phyloP scores from a whole-genome alignment of 2,329 filamentous ascomycete genomes.

The Clonostachys chloroleuca region DNA sequence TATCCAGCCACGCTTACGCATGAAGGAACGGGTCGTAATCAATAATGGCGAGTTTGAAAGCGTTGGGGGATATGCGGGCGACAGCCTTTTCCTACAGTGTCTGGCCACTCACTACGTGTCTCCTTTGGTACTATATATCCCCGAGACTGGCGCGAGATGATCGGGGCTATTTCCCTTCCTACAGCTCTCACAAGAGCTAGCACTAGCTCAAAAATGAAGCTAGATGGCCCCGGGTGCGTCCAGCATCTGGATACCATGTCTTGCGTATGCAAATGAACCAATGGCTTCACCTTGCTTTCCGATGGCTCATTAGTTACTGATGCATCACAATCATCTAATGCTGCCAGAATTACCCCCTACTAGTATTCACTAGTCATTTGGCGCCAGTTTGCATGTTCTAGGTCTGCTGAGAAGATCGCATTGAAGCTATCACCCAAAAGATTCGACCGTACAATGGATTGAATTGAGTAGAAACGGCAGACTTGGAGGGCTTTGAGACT shows the following conservation, averaged over 20 bases:
- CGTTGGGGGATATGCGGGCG: constrained; percentile 26
- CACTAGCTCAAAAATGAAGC: constrained; percentile 31
- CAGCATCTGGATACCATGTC: constrained; percentile 32
- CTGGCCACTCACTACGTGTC: constrained; percentile 30
- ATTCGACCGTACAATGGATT: constrained; percentile 27
- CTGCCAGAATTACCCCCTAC: constrained; percentile 23
- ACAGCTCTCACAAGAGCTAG: constrained; percentile 26
- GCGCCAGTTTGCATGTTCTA: constrained; percentile 28
- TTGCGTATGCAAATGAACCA: constrained; percentile 28
- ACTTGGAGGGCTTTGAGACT: constrained; percentile 1
- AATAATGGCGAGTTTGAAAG: constrained; percentile 21
- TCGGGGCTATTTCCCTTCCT: constrained; percentile 20
- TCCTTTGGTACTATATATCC: constrained; percentile 28
- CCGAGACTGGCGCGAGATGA: constrained; percentile 18
- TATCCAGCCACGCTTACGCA: constrained; percentile 20
- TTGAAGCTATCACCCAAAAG: constrained; percentile 30
- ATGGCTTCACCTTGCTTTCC: constrained; percentile 42
- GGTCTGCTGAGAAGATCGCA: constrained; percentile 23
- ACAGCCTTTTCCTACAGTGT: constrained; percentile 24
- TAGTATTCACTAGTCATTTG: constrained; percentile 31
- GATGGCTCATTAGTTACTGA: constrained; percentile 29
- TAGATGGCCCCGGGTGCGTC: constrained; percentile 40
- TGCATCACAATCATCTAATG: constrained; percentile 26
- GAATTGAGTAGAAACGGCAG: constrained; percentile 31
- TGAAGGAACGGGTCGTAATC: constrained; percentile 27